Percentiles rank a stretch among this genome's conserved stretches.
Evolutionary conservation across 1,284 basidiomycete genomes (phyloP).

Genomic region (Papiliotrema nemorosa): DNA sequence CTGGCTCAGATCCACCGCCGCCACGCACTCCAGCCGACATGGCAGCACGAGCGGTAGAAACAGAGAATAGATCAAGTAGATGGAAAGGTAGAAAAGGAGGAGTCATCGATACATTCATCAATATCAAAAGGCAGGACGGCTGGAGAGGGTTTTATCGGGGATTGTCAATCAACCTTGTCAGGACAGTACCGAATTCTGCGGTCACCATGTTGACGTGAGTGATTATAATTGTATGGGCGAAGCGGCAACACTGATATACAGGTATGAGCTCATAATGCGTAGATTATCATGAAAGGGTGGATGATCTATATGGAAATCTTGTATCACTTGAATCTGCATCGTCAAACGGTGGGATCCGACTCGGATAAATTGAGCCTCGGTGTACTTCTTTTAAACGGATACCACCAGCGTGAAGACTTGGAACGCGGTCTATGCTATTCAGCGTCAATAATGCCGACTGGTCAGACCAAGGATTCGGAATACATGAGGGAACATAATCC

Average conservation of each 20-base stretch:
- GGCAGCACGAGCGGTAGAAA: not conserved
- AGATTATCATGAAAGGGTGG: conserved; percentile 9
- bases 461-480: too few species aligned
- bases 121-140: conserved; percentile 74
- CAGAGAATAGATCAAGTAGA: not conserved
- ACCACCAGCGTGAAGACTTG: too few species aligned
- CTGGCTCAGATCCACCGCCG: conserved; percentile 24
- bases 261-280: conserved; percentile 44
- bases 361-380: too few species aligned
- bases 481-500: too few species aligned
- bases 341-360: too few species aligned
- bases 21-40: conserved; percentile 2
- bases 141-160: conserved; percentile 86
- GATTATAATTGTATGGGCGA: not conserved
- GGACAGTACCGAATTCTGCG: conserved; percentile 90
- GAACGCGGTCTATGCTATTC: too few species aligned
- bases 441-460: too few species aligned
- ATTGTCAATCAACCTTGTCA: conserved; percentile 79
- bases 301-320: too few species aligned
- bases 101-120: conserved; percentile 66
- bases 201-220: conserved; percentile 92
- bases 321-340: too few species aligned
- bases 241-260: conserved; percentile 58
- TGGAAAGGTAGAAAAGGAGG: conserved; percentile 49
- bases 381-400: too few species aligned